phyloP scores from a whole-genome alignment of 257 asterid genomes.

The Nicotiana tomentosiformis region DNA sequence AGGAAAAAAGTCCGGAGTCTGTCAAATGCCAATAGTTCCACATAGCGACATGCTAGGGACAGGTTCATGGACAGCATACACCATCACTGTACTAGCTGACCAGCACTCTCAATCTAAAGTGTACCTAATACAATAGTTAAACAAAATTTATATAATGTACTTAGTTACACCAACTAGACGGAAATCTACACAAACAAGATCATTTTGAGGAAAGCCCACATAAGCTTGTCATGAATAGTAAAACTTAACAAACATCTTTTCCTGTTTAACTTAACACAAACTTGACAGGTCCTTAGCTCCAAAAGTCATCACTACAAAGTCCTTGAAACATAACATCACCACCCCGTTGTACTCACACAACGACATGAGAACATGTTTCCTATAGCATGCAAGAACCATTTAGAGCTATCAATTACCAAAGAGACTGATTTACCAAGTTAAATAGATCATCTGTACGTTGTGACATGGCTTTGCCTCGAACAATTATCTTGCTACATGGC shows the following conservation, averaged over 20 bases:
- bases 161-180: neutral
- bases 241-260: neutral
- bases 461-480: constrained; percentile 94
- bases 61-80: neutral
- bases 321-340: neutral
- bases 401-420: constrained; percentile 6
- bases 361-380: neutral
- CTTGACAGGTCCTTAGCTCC: neutral
- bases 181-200: neutral
- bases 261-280: neutral
- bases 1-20: neutral
- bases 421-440: constrained; percentile 51
- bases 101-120: neutral
- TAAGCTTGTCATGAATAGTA: neutral
- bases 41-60: neutral
- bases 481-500: constrained; percentile 74
- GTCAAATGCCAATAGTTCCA: neutral
- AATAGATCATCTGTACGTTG: constrained; percentile 83
- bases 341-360: neutral
- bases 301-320: neutral
- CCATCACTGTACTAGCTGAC: neutral
- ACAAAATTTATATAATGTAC: neutral
- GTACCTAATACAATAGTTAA: neutral
- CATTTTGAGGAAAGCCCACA: neutral
- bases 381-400: neutral